A percentile compares a stretch with the other conserved stretches of the same genome.
These are phyloP conservation scores for Sphagnum fallax DNA, from an alignment of 228 moss, liverwort and hornwort genomes.

Conservation along the genomic window DNA sequence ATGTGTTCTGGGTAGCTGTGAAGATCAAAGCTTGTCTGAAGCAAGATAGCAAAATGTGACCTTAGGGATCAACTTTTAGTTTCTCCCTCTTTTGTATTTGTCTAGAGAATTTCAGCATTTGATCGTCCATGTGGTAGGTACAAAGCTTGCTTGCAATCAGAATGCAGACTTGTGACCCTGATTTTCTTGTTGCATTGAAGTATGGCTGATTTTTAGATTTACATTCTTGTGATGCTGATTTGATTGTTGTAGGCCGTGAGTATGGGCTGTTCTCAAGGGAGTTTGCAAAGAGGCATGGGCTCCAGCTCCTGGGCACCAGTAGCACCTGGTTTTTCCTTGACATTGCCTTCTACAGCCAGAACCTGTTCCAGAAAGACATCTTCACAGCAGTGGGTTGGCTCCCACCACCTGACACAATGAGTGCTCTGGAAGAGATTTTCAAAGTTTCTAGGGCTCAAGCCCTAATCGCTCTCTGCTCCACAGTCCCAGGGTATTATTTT, in stretches of 20 bases:
- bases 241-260: slow-evolving; percentile 1
- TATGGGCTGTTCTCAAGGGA: not conserved
- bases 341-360: slow-evolving; percentile 8
- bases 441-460: slow-evolving; percentile 24
- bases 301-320: not conserved
- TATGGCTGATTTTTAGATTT: not conserved
- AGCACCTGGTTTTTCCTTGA: not conserved
- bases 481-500: slow-evolving; percentile 41
- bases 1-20: no score
- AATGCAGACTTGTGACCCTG: slow-evolving; percentile 1
- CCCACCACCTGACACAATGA: slow-evolving; percentile 3
- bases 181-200: not conserved
- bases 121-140: not conserved
- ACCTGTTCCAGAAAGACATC: slow-evolving; percentile 40
- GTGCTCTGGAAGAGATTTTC: slow-evolving; percentile 28
- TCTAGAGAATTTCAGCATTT: not conserved
- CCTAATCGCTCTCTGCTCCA: slow-evolving; percentile 27
- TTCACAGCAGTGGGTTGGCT: slow-evolving; percentile 31
- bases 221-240: not conserved
- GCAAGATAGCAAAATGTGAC: no score
- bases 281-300: not conserved
- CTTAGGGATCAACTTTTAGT: no score
- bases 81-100: not conserved
- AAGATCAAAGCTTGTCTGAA: no score
- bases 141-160: slow-evolving; percentile 1